Evolutionary conservation across 257 asterid genomes (phyloP).

Genomic region (Solanum lignicaule): DNA sequence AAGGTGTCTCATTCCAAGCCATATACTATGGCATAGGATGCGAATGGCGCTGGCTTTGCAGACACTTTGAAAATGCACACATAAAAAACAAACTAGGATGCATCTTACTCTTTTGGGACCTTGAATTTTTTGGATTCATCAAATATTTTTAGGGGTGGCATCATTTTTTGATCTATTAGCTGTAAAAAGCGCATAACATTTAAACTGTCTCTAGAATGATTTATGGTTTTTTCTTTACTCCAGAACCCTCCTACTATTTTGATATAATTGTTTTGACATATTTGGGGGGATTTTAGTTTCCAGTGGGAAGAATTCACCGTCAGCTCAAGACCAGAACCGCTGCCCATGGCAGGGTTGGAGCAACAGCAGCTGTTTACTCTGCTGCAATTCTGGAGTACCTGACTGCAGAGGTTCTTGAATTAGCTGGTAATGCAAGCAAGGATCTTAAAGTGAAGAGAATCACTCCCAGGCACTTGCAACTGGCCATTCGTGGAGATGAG

Average conservation of each 20-base stretch:
- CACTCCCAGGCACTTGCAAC: slow-evolving; percentile 86
- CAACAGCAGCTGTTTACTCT: slow-evolving; percentile 90
- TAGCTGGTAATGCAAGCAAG: slow-evolving; percentile 97
- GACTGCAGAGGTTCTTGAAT: slow-evolving; percentile 91
- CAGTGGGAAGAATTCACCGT: slow-evolving; percentile 93
- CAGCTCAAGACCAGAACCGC: slow-evolving; percentile 77
- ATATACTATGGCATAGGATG: background rate
- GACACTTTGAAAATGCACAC: background rate
- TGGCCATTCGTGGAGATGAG: slow-evolving; percentile 97
- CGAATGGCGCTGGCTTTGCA: background rate
- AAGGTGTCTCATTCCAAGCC: background rate
- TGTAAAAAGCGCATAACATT: background rate
- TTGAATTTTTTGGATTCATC: background rate
- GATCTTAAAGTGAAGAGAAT: slow-evolving; percentile 95
- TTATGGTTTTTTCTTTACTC: background rate
- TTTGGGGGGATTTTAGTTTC: slow-evolving; percentile 43
- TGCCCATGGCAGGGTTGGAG: slow-evolving; percentile 93
- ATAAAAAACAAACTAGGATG: background rate
- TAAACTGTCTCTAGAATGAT: background rate
- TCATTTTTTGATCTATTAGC: background rate
- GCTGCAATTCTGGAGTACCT: slow-evolving; percentile 94
- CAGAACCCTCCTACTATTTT: background rate
- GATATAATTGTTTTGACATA: background rate
- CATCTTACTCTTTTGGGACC: background rate
- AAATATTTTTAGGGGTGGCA: background rate